Conservation (phyloP, 441 rosid species). For the Gossypium schwendimanii region DNA sequence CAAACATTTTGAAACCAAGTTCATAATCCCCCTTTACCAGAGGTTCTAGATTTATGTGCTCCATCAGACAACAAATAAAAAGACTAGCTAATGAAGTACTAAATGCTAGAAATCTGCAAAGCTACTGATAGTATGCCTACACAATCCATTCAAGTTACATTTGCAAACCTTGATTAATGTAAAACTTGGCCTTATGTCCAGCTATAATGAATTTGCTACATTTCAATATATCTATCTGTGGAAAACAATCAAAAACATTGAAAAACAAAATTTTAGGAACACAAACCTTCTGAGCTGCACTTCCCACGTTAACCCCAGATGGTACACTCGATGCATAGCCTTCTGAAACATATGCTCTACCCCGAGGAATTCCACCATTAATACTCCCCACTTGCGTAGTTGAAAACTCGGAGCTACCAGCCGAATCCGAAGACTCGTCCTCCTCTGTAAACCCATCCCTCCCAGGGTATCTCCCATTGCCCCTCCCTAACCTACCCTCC, state of each 20-base stretch:
- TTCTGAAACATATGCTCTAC: constrained; percentile 33
- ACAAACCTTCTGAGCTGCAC: constrained; percentile 46
- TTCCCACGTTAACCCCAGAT: constrained; percentile 29
- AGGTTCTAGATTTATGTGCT: not conserved
- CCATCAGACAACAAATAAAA: not conserved
- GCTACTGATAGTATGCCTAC: not conserved
- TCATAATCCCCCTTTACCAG: not conserved
- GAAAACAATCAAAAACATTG: not conserved
- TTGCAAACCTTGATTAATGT: not conserved
- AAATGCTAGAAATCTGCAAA: not conserved
- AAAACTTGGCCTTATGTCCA: not conserved
- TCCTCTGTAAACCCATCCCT: constrained; percentile 41
- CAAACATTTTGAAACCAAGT: not conserved
- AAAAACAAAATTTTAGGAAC: constrained; percentile 3
- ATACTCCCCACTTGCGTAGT: constrained; percentile 50
- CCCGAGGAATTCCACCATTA: constrained; percentile 32
- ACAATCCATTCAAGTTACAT: not conserved
- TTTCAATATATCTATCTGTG: not conserved
- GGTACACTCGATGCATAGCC: constrained; percentile 56
- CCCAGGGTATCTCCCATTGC: constrained; percentile 31
- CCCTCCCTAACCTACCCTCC: constrained; percentile 30
- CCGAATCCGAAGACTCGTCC: constrained; percentile 76
- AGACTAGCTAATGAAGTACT: not conserved
- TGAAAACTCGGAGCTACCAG: constrained; percentile 80
- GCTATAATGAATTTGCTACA: not conserved